Base-by-base conservation (phyloP, 148 eudicot species). In the Fagopyrum tataricum region DNA sequence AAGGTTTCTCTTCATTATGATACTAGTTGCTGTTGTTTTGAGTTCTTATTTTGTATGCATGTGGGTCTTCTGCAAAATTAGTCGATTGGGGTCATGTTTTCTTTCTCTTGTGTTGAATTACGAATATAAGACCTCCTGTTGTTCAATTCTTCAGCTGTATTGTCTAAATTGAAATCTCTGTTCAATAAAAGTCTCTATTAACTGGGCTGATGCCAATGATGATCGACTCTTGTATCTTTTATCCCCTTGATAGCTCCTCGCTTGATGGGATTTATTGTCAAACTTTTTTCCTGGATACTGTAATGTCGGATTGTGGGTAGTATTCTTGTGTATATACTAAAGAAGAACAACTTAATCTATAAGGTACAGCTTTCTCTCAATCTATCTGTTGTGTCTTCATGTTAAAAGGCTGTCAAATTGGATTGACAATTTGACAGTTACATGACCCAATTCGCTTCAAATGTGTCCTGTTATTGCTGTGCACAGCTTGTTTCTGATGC, bases 401-500 rank as follows among this genome's bases (percentile, higher is more conserved):
- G n/a, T n/a, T n/a, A n/a, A n/a, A n/a, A n/a, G n/a, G n/a, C n/a
- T n/a, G n/a, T 26, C 7, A 21, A 21, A 24, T 44, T 46, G 55
- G 47, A 46, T 47, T 70, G 49, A 46, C 8, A 46, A 46, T 13
- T 46, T 46, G 14, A 37, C 59, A 40, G 39, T 56, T 58, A 41
- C 10, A 40, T 56, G 1, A 37, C 51, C 23, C 69, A 44, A 2
- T 17, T 75, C 37, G 53, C 14, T 20, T 52, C 20, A 51, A 64
- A 13, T 70, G 26, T 70, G 62, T 20, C 61, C 51, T 55, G 51
- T 44, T 31, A 70, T 74, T 76, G 21, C 61, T 53, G 67, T 82
- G 76, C 82, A 89, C 92, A 96, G 97, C 88, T 96, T 75, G 90
- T 96, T 80, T 85, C 97, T 76, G 85, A 74, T 81, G 96, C 90